Conservation (phyloP, 106 monocot species). For the Narthecium ossifragum region DNA sequence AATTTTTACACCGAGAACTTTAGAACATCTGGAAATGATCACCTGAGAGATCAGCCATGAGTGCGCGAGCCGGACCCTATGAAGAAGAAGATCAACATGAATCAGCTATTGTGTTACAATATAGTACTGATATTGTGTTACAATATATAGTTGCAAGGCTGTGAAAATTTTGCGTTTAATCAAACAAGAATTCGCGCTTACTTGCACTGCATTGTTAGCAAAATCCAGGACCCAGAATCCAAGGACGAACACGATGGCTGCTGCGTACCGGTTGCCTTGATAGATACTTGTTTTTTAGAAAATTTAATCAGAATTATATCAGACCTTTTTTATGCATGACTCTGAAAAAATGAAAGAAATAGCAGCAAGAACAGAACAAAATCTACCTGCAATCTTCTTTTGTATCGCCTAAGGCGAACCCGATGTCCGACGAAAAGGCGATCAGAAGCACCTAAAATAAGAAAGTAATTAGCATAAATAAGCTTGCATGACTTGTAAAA, state of each 20-base stretch:
- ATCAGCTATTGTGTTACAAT: background rate
- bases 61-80: conserved; percentile 97
- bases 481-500: no score
- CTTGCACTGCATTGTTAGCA: conserved; percentile 92
- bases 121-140: background rate
- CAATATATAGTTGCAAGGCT: background rate
- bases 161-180: no score
- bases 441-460: conserved; percentile 58
- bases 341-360: background rate
- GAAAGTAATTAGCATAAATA: background rate
- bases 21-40: background rate
- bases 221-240: conserved; percentile 98
- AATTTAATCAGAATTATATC: background rate
- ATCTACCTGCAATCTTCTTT: conserved; percentile 75
- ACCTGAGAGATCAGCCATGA: conserved; percentile 98
- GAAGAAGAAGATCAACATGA: no score
- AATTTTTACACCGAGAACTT: no score
- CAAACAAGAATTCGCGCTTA: no score
- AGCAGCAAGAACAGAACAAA: background rate
- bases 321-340: background rate
- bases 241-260: conserved; percentile 69
- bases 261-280: conserved; percentile 75
- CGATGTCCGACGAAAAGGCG: conserved; percentile 88
- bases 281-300: conserved; percentile 39
- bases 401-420: conserved; percentile 76